Conservation (phyloP, 495 filamentous ascomycete genomes). For the Aspergillus ostianus region DNA sequence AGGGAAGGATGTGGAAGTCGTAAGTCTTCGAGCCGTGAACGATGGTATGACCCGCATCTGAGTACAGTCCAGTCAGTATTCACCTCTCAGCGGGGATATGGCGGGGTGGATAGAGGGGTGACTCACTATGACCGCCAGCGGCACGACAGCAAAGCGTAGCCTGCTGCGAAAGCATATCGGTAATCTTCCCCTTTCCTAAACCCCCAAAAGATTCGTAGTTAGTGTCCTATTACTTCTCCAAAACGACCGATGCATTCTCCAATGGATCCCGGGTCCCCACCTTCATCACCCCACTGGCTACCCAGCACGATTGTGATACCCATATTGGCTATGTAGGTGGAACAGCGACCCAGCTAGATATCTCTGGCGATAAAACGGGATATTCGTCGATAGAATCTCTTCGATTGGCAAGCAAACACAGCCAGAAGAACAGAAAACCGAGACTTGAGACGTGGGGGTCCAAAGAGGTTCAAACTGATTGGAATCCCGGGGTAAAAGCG, state of each 20-base stretch:
- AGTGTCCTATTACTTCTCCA: constrained; percentile 3
- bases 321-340: constrained; percentile 33
- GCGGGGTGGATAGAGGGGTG: constrained; percentile 10
- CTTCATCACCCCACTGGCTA: constrained; percentile 71
- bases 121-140: constrained; percentile 66
- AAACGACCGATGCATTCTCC: neutral
- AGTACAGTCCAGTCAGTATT: neutral
- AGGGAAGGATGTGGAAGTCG: constrained; percentile 72
- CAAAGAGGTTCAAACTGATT: neutral
- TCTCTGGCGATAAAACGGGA: neutral
- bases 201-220: constrained; percentile 2
- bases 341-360: neutral
- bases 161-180: constrained; percentile 61
- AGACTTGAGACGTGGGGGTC: neutral
- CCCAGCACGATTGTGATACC: constrained; percentile 60
- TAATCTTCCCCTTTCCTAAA: constrained; percentile 67
- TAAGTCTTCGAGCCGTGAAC: constrained; percentile 60
- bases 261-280: constrained; percentile 20
- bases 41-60: constrained; percentile 57
- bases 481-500: neutral
- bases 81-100: constrained; percentile 6
- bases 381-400: neutral
- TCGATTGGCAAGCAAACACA: constrained; percentile 6
- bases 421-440: neutral
- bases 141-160: constrained; percentile 59